A percentile compares a stretch with the other conserved stretches of the same genome.
Conservation (phyloP, 352 stramenopile genomes). For the Phytophthora ramorum region DNA sequence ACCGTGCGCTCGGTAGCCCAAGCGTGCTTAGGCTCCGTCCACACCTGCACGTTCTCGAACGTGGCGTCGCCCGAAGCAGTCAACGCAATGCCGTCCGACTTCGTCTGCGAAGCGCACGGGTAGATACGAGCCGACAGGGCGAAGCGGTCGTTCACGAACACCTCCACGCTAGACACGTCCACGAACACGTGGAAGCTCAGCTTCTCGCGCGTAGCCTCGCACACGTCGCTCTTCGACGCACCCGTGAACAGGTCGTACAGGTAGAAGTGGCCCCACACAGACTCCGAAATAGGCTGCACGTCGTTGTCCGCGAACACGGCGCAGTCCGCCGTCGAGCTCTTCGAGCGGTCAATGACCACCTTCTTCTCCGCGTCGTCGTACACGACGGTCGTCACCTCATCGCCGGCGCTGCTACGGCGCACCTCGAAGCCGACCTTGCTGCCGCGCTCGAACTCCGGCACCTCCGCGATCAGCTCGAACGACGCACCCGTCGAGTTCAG, state of each 20-base stretch:
- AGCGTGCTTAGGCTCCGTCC: conserved; percentile 68
- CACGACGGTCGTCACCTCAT: conserved; percentile 65
- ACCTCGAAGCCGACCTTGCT: conserved; percentile 67
- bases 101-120: conserved; percentile 54
- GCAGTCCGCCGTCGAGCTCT: conserved; percentile 57
- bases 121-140: conserved; percentile 71
- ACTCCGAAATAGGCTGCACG: conserved; percentile 39
- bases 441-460: conserved; percentile 50
- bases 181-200: conserved; percentile 71
- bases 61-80: conserved; percentile 47
- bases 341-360: conserved; percentile 63
- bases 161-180: conserved; percentile 73
- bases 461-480: conserved; percentile 62
- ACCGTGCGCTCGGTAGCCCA: conserved; percentile 56
- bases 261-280: conserved; percentile 62
- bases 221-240: conserved; percentile 31
- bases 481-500: conserved; percentile 54
- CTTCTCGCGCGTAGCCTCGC: conserved; percentile 48
- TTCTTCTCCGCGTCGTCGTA: conserved; percentile 72
- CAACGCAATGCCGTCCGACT: conserved; percentile 66
- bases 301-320: conserved; percentile 47
- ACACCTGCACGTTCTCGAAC: conserved; percentile 72
- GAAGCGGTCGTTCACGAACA: conserved; percentile 79
- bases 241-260: conserved; percentile 57
- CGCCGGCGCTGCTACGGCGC: conserved; percentile 46